Evolutionary conservation across 2,329 filamentous ascomycete species (phyloP).

Genomic region (Fragosphaeria purpurea): DNA sequence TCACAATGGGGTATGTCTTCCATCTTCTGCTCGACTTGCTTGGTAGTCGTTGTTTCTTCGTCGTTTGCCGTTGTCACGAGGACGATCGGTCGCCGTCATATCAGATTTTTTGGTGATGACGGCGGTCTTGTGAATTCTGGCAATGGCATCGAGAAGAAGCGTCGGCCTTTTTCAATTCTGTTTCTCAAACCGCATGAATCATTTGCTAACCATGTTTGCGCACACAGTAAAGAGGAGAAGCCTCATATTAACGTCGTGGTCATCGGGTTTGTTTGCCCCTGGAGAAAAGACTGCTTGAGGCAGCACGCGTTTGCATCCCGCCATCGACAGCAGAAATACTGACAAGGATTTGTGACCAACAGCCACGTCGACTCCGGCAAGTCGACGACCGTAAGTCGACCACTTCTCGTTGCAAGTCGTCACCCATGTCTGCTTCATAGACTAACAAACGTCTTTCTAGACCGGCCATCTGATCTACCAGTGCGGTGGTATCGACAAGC

Average conservation of each 20-base stretch:
- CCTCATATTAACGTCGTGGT: constrained; percentile 71
- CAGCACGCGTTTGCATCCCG: not conserved
- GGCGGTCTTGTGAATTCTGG: too few species aligned
- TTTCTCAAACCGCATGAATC: not conserved
- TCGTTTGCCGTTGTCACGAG: not conserved
- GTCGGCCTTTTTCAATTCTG: not conserved
- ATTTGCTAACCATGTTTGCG: constrained; percentile 14
- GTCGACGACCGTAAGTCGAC: constrained; percentile 78
- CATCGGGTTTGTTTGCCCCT: constrained; percentile 17
- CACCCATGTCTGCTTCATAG: not conserved
- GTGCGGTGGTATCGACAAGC: constrained; percentile 99
- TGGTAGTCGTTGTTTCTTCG: not conserved
- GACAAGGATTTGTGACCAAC: constrained; percentile 19
- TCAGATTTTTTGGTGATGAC: not conserved
- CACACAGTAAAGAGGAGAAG: constrained; percentile 83
- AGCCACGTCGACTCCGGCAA: constrained; percentile 99
- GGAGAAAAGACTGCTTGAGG: too few species aligned
- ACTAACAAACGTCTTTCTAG: constrained; percentile 24
- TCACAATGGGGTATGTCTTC: constrained; percentile 28
- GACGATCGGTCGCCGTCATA: not conserved
- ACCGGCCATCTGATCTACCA: constrained; percentile 98
- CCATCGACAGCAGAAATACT: constrained; percentile 4
- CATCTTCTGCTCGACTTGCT: not conserved
- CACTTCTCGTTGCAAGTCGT: not conserved
- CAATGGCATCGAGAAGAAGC: too few species aligned